These are phyloP conservation scores for Metschnikowia matae DNA, from an alignment of 805 yeast species.

Conservation along the genomic window DNA sequence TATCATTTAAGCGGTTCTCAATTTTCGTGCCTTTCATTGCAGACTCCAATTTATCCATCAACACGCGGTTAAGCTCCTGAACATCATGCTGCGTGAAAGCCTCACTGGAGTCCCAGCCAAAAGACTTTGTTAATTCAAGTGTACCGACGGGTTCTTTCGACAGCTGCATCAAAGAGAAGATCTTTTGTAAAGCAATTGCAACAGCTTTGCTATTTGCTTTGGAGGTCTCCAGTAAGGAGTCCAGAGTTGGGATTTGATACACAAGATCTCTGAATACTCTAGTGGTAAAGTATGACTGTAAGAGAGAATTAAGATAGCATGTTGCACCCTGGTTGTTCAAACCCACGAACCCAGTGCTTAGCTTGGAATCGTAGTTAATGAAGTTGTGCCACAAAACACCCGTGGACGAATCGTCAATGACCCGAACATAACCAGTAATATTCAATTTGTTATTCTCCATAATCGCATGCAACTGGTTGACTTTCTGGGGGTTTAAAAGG, in stretches of 20 bases:
- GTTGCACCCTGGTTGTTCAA: constrained; percentile 97
- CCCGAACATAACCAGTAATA: constrained; percentile 71
- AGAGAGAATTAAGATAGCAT: constrained; percentile 86
- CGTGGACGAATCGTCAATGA: constrained; percentile 79
- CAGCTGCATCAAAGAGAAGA: constrained; percentile 74
- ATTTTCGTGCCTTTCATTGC: constrained; percentile 87
- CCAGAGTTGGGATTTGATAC: constrained; percentile 77
- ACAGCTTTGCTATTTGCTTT: constrained; percentile 36
- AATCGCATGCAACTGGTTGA: constrained; percentile 29
- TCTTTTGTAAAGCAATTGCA: constrained; percentile 79
- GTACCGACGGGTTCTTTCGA: constrained; percentile 80
- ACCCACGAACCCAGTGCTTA: constrained; percentile 87
- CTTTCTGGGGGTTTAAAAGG: constrained; percentile 26
- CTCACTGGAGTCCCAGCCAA: constrained; percentile 96
- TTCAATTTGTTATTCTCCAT: constrained; percentile 57
- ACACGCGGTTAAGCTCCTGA: constrained; percentile 89
- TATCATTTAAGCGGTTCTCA: constrained; percentile 52
- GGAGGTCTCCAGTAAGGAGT: constrained; percentile 33
- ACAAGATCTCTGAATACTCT: constrained; percentile 78
- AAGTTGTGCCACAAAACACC: constrained; percentile 94
- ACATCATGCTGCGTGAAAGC: constrained; percentile 98
- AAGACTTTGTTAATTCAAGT: constrained; percentile 77
- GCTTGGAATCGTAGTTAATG: constrained; percentile 77
- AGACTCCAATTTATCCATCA: constrained; percentile 89
- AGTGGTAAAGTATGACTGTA: constrained; percentile 89